Percentiles rank a stretch among this genome's conserved stretches.
Evolutionary conservation across 129 eudicot genomes (phyloP).

Genomic region (Daucus carota): DNA sequence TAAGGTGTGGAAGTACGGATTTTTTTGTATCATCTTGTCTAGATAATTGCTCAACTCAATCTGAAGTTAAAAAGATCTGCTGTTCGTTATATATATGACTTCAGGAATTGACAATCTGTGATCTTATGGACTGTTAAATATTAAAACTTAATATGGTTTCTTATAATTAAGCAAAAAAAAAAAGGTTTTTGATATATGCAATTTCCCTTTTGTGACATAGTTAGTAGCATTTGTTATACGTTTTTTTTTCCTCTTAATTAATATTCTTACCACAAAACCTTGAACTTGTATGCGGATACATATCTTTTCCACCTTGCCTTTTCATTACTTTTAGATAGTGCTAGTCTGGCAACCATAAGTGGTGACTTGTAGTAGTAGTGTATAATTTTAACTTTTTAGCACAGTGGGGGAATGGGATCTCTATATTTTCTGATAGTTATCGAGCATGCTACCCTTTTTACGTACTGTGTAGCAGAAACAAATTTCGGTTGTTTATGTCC

Average conservation of each 20-base stretch:
- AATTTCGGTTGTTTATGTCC: not conserved
- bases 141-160: not conserved
- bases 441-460: not conserved
- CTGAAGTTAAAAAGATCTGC: not conserved
- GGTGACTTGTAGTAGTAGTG: not conserved
- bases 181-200: not conserved
- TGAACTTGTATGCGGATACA: not conserved
- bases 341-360: not conserved
- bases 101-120: not conserved
- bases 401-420: not conserved
- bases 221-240: not conserved
- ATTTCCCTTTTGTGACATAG: not conserved
- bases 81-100: not conserved
- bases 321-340: not conserved
- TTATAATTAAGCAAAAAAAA: not conserved
- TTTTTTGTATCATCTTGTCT: not conserved
- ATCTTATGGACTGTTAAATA: not conserved
- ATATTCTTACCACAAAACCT: not conserved
- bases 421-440: not conserved
- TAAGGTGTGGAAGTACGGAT: conserved; percentile 39
- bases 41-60: not conserved
- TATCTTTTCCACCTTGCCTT: not conserved
- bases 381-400: not conserved
- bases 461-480: not conserved
- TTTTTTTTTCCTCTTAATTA: not conserved